Conservation (phyloP, 2,329 filamentous ascomycete genomes). For the Colletotrichum shisoi region DNA sequence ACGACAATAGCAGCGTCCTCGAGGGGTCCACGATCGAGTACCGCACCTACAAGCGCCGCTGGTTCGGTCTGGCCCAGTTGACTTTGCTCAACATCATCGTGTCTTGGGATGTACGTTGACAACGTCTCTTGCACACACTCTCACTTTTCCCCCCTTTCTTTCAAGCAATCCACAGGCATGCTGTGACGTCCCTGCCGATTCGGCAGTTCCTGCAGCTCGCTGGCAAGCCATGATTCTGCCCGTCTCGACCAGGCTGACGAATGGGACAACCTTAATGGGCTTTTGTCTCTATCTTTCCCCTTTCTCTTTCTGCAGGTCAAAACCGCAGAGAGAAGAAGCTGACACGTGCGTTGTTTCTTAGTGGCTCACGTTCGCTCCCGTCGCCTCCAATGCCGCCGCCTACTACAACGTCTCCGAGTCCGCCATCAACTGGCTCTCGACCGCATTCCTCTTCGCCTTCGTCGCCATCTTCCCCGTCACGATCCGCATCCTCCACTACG, state of each 20-base stretch:
- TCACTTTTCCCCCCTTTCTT: background rate
- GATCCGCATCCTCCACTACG: constrained; percentile 80
- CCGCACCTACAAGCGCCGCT: constrained; percentile 79
- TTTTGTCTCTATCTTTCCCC: too few relatives aligned
- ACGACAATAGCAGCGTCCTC: constrained; percentile 43
- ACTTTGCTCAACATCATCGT: constrained; percentile 90
- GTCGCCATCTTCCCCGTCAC: constrained; percentile 73
- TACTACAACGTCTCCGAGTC: constrained; percentile 80
- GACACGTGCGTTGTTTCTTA: constrained; percentile 47
- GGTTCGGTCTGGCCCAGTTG: constrained; percentile 85
- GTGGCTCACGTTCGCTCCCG: constrained; percentile 93
- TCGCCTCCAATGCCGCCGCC: constrained; percentile 74
- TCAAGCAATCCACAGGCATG: background rate
- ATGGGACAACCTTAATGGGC: background rate
- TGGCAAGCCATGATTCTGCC: background rate
- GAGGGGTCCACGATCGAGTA: constrained; percentile 48
- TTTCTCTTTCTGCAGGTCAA: background rate
- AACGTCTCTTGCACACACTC: too few relatives aligned
- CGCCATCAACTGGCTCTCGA: constrained; percentile 92
- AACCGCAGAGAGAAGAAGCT: constrained; percentile 4
- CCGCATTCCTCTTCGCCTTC: constrained; percentile 86
- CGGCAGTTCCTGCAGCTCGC: constrained; percentile 6
- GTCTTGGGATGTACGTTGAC: constrained; percentile 85
- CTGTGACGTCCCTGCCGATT: background rate
- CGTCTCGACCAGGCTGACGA: constrained; percentile 14